Percentiles rank a stretch among this genome's conserved stretches.
Conservation (phyloP, 2,329 filamentous ascomycete genomes). For the Paraphaeosphaeria sporulosa region DNA sequence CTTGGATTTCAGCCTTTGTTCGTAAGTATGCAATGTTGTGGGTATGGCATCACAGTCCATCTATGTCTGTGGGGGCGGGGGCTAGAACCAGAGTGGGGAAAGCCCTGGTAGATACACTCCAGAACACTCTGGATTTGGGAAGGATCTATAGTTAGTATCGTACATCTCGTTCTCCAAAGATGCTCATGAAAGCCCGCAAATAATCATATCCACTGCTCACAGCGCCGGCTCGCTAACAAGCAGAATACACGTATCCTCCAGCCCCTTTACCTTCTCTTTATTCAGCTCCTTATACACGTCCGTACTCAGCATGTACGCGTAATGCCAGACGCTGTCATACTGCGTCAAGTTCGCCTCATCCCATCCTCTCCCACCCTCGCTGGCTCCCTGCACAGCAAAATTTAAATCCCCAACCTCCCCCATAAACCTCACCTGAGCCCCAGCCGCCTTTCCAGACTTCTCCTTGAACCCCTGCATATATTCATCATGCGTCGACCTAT, state of each 20-base stretch:
- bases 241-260: slow-evolving; percentile 5
- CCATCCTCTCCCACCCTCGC: not conserved
- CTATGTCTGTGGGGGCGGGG: slow-evolving; percentile 1
- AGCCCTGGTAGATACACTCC: not conserved
- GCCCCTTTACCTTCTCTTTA: not conserved
- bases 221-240: not conserved
- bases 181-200: not conserved
- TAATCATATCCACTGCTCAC: not conserved
- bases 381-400: not conserved
- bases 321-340: not conserved
- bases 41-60: not conserved
- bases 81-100: not conserved
- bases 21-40: not conserved
- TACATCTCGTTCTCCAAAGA: not conserved
- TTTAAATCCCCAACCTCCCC: not conserved
- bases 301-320: slow-evolving; percentile 6
- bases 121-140: too few relatives aligned
- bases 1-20: not conserved
- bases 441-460: not conserved
- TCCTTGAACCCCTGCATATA: not conserved
- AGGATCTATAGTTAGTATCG: too few relatives aligned
- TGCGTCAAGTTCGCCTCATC: not conserved
- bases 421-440: not conserved
- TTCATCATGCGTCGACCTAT: not conserved
- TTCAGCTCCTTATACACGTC: not conserved